Conservation (phyloP, 2,329 filamentous ascomycete species). For the Stachybotrys chlorohalonatus region DNA sequence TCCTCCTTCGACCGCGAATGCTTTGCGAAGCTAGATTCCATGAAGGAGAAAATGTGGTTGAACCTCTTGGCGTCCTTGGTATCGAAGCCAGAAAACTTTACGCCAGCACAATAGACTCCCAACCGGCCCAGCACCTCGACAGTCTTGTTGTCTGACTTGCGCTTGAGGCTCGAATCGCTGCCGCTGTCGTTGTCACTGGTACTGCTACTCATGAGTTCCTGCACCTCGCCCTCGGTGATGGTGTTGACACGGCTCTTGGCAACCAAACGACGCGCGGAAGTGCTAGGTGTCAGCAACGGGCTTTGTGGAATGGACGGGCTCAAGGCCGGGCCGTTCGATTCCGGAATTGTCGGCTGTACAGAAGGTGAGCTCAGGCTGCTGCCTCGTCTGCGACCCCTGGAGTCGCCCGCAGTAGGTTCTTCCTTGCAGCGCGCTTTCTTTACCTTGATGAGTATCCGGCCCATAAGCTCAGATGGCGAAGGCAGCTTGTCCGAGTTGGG, state of each 20-base stretch:
- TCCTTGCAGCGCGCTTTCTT: slow-evolving; percentile 58
- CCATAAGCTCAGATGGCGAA: slow-evolving; percentile 75
- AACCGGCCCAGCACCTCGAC: slow-evolving; percentile 73
- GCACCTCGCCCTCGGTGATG: slow-evolving; percentile 48
- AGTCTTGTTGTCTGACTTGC: slow-evolving; percentile 73
- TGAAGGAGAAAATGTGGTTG: slow-evolving; percentile 95
- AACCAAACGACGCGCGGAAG: slow-evolving; percentile 36
- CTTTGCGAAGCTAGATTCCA: slow-evolving; percentile 78
- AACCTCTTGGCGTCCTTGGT: slow-evolving; percentile 70
- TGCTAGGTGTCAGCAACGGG: slow-evolving; percentile 42
- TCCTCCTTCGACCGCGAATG: slow-evolving; percentile 67
- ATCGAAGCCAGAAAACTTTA: slow-evolving; percentile 80
- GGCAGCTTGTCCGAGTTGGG: slow-evolving; percentile 62
- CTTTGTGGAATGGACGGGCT: slow-evolving; percentile 44
- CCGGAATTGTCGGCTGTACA: slow-evolving; percentile 50
- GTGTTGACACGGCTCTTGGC: slow-evolving; percentile 47
- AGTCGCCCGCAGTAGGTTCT: slow-evolving; percentile 23
- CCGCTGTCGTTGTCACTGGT: slow-evolving; percentile 75
- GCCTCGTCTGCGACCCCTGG: slow-evolving; percentile 42
- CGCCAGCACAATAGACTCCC: slow-evolving; percentile 63
- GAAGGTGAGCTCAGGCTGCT: slow-evolving; percentile 64
- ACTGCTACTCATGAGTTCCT: slow-evolving; percentile 46
- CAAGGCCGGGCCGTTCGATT: slow-evolving; percentile 42
- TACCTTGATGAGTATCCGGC: slow-evolving; percentile 86
- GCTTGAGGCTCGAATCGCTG: slow-evolving; percentile 44